A percentile compares a stretch with the other conserved stretches of the same genome.
These are phyloP conservation scores for Aquanectria penicillioides DNA, from an alignment of 2,329 filamentous ascomycete genomes.

Conservation along the genomic window DNA sequence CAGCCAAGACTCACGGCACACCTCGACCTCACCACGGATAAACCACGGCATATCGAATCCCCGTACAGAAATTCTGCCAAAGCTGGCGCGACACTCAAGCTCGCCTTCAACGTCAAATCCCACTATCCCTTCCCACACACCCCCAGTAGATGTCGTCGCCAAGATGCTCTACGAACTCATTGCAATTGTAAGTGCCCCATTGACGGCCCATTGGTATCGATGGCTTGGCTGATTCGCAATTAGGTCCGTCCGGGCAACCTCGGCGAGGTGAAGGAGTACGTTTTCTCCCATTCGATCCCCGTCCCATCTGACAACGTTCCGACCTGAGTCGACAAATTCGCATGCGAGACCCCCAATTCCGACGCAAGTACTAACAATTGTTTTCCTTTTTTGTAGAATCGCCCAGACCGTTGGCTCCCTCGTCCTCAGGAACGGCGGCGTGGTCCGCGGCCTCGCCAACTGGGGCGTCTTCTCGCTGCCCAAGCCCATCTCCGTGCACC, in stretches of 20 bases:
- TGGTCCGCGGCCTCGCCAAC: constrained; percentile 91
- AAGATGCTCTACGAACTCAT: constrained; percentile 98
- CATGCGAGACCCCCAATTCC: not conserved
- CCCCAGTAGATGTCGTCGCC: constrained; percentile 45
- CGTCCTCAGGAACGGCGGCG: constrained; percentile 84
- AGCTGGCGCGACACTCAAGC: constrained; percentile 28
- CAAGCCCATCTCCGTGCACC: constrained; percentile 79
- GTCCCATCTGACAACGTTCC: too few species aligned
- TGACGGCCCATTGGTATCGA: constrained; percentile 26
- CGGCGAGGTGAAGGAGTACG: constrained; percentile 93
- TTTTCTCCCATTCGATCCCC: constrained; percentile 31
- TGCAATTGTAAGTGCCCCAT: constrained; percentile 80
- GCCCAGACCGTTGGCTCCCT: constrained; percentile 85
- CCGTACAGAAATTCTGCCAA: constrained; percentile 36
- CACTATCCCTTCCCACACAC: constrained; percentile 22
- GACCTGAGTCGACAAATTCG: constrained; percentile 8
- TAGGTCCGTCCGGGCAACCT: constrained; percentile 93
- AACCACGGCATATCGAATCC: constrained; percentile 39
- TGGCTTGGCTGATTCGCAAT: constrained; percentile 20
- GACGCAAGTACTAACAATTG: too few species aligned
- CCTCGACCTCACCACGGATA: constrained; percentile 40
- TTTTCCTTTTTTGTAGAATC: constrained; percentile 79
- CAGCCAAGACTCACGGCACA: constrained; percentile 25
- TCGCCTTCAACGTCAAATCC: constrained; percentile 24
- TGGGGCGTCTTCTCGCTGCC: constrained; percentile 95